Percentiles rank a stretch among this genome's conserved stretches.
phyloP scores from a whole-genome alignment of 805 yeast species.

The Candida easanensis region DNA sequence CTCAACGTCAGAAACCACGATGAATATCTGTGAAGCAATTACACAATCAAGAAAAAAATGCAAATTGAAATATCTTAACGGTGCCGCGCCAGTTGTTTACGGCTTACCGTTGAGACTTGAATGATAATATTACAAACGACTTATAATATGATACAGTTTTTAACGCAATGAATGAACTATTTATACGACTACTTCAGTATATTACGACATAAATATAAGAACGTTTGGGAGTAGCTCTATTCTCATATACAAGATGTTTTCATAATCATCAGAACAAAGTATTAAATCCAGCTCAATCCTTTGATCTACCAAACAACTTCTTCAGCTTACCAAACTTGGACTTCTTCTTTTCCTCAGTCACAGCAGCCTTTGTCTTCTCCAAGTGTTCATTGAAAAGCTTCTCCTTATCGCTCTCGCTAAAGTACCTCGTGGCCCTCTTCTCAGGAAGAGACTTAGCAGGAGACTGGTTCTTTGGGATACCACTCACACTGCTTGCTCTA shows the following conservation, averaged over 20 bases:
- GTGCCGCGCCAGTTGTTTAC: constrained; percentile 89
- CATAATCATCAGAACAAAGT: too few relatives aligned
- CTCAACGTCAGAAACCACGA: constrained; percentile 15
- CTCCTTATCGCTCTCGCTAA: constrained; percentile 27
- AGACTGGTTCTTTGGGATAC: constrained; percentile 17
- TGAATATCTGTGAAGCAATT: constrained; percentile 53
- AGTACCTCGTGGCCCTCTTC: constrained; percentile 26
- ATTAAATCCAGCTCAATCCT: constrained; percentile 4
- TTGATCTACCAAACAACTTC: constrained; percentile 37
- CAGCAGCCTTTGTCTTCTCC: constrained; percentile 10
- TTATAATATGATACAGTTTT: too few relatives aligned
- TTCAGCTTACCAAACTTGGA: constrained; percentile 35
- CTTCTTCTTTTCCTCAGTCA: constrained; percentile 26
- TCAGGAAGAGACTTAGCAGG: constrained; percentile 29
- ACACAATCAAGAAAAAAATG: constrained; percentile 63
- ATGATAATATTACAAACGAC: constrained; percentile 12
- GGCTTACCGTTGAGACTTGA: constrained; percentile 64
- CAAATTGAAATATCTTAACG: constrained; percentile 71
- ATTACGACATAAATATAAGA: too few relatives aligned
- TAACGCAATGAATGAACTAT: too few relatives aligned
- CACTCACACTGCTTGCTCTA: constrained; percentile 26
- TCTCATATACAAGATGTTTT: too few relatives aligned
- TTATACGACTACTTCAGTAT: too few relatives aligned
- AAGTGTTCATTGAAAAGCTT: constrained; percentile 11
- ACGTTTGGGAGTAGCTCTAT: too few relatives aligned